phyloP scores from a whole-genome alignment of 768 basidiomycete genomes.

The Lepiota brunneoincarnata region DNA sequence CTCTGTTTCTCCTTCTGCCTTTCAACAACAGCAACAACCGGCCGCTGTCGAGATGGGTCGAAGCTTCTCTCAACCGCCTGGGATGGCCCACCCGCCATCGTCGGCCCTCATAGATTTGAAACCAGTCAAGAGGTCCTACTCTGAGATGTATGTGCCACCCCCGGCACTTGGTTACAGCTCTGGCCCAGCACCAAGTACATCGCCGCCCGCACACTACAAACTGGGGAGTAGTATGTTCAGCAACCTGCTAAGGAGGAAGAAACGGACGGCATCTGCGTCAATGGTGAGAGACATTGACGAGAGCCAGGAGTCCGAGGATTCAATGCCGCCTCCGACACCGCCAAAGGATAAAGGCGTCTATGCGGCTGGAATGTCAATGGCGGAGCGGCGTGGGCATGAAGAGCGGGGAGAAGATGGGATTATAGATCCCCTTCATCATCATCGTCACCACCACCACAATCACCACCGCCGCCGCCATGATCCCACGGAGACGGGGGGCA shows the following conservation, averaged over 20 bases:
- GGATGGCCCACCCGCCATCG: not conserved
- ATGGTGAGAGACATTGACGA: conserved; percentile 2
- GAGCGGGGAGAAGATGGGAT: not conserved
- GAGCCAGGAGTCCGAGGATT: conserved; percentile 19
- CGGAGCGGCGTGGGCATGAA: not conserved
- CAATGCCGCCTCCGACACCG: conserved; percentile 38
- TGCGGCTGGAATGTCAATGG: not conserved
- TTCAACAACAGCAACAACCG: not conserved
- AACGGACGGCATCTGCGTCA: conserved; percentile 21
- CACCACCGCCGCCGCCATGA: conserved; percentile 17
- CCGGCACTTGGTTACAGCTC: conserved; percentile 9
- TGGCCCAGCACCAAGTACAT: conserved; percentile 6
- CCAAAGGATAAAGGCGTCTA: conserved; percentile 40
- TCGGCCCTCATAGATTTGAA: conserved; percentile 5
- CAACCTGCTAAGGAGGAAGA: conserved; percentile 39
- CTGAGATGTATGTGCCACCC: conserved; percentile 28
- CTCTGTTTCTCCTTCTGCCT: not conserved
- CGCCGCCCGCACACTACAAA: conserved; percentile 22
- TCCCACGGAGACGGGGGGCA: conserved; percentile 12
- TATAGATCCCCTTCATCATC: too few species aligned
- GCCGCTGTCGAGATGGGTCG: conserved; percentile 8
- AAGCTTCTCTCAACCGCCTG: conserved; percentile 10
- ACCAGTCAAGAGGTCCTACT: conserved; percentile 22
- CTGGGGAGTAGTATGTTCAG: conserved; percentile 24
- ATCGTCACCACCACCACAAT: conserved; percentile 2